Evolutionary conservation across 2,329 filamentous ascomycete genomes (phyloP), one percentile per base, ranked within the genome.

Genomic region (Fusarium sp.): DNA sequence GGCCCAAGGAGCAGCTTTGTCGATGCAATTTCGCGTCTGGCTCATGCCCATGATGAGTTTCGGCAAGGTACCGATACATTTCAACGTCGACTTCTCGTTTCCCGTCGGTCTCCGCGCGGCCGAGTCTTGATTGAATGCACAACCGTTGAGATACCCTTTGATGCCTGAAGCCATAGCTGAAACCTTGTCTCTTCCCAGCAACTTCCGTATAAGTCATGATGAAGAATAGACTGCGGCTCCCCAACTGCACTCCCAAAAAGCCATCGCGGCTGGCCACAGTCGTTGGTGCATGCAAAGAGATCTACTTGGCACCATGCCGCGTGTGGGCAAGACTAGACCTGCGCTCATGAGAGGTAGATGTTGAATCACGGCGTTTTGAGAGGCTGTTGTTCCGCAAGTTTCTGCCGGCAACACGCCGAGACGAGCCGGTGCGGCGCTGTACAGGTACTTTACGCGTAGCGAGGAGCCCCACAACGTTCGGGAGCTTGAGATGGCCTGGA

Each of bases 51-150:
- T 61, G 56, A 67, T 75, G 25, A 67, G 59, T 54, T 57, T 74
- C 70, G 65, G 70, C n/a, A 61, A 78, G 69, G 76, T 78, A 78
- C 76, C 73, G 72, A 75, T 78, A 78, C 70, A 58, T 70, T 67
- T 61, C 47, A 65, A 45, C 14, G 20, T 16, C 62, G 45, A 59
- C 29, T n/a, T 69, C 72, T 74, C 72, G 69, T 68, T 74, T 73
- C 68, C 72, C 72, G 72, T 73, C 72, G 72, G 69, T 72, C 63
- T 78, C 76, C 76, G 76, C 50, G 61, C 69, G 66, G 47, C 70
- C 74, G 70, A 74, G 47, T 50, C 45, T 59, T 45, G 56, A 63
- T 65, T 62, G 40, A 56, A 54, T 66, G 63, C 27, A 66, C 36
- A 62, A 35, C 36, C 45, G 72, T 75, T 74, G 72, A 74, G 72